Evolutionary conservation across 345 rosid species (phyloP).

Genomic region (Populus davidiana): DNA sequence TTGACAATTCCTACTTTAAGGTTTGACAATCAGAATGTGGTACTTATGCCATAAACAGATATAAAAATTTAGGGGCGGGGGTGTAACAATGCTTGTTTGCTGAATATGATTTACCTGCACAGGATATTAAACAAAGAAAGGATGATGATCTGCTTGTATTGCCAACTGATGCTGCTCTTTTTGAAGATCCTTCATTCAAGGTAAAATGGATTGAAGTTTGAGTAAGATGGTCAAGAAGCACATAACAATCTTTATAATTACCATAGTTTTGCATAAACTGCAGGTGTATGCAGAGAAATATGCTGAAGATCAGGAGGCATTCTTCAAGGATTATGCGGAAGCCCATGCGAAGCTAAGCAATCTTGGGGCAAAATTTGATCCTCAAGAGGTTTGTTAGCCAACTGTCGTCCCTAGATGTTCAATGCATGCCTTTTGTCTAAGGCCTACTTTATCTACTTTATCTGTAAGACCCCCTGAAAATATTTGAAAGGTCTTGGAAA

Average conservation of each 20-base stretch:
- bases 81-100: slow-evolving; percentile 2
- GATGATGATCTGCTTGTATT: slow-evolving; percentile 79
- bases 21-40: slow-evolving; percentile 37
- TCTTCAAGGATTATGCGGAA: slow-evolving; percentile 91
- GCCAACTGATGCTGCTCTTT: slow-evolving; percentile 90
- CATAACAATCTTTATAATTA: not conserved
- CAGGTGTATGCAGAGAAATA: slow-evolving; percentile 92
- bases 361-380: slow-evolving; percentile 89
- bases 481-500: not conserved
- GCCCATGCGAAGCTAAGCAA: slow-evolving; percentile 96
- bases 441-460: not conserved
- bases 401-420: not conserved
- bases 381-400: slow-evolving; percentile 69
- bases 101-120: slow-evolving; percentile 18
- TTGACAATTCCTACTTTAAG: slow-evolving; percentile 97
- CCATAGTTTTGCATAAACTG: slow-evolving; percentile 17
- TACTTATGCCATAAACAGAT: not conserved
- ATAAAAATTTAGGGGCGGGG: not conserved
- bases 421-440: not conserved
- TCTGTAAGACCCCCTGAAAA: not conserved
- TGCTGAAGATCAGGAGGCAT: slow-evolving; percentile 76
- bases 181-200: slow-evolving; percentile 93
- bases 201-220: slow-evolving; percentile 30
- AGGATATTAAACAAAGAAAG: slow-evolving; percentile 75
- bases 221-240: not conserved